phyloP scores from a whole-genome alignment of 768 basidiomycete genomes.

The Polyporus arcularius region DNA sequence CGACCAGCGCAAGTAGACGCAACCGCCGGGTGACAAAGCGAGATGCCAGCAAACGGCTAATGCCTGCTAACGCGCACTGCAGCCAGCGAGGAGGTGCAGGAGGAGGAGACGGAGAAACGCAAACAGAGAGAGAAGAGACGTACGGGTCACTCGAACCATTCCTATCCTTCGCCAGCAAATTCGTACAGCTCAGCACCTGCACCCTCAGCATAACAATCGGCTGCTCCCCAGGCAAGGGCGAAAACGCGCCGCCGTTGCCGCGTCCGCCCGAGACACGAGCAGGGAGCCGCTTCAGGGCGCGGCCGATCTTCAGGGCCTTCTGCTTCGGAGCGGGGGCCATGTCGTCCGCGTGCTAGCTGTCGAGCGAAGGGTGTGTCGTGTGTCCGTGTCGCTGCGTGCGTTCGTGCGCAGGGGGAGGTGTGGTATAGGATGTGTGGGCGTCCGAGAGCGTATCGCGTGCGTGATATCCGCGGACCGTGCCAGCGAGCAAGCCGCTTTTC shows the following conservation, averaged over 20 bases:
- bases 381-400: not conserved
- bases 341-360: not conserved
- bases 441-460: too few relatives aligned
- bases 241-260: slow-evolving; percentile 37
- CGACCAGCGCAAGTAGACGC: too few relatives aligned
- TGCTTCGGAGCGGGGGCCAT: slow-evolving; percentile 39
- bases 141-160: slow-evolving; percentile 77
- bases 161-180: slow-evolving; percentile 63
- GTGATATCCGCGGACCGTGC: too few relatives aligned
- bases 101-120: not conserved
- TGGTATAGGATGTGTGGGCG: too few relatives aligned
- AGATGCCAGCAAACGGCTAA: too few relatives aligned
- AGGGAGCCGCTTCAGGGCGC: slow-evolving; percentile 61
- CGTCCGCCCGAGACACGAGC: slow-evolving; percentile 45
- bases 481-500: too few relatives aligned
- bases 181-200: slow-evolving; percentile 65
- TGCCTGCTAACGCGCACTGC: too few relatives aligned
- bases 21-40: too few relatives aligned
- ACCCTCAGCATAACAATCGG: slow-evolving; percentile 69
- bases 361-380: not conserved
- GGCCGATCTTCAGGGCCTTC: slow-evolving; percentile 52
- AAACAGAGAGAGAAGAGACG: slow-evolving; percentile 31
- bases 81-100: too few relatives aligned
- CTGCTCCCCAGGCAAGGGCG: slow-evolving; percentile 58
- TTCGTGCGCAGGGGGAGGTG: too few relatives aligned